A percentile compares a stretch with the other conserved stretches of the same genome.
phyloP scores from a whole-genome alignment of 1,284 basidiomycete genomes.

The Meripilus lineatus region DNA sequence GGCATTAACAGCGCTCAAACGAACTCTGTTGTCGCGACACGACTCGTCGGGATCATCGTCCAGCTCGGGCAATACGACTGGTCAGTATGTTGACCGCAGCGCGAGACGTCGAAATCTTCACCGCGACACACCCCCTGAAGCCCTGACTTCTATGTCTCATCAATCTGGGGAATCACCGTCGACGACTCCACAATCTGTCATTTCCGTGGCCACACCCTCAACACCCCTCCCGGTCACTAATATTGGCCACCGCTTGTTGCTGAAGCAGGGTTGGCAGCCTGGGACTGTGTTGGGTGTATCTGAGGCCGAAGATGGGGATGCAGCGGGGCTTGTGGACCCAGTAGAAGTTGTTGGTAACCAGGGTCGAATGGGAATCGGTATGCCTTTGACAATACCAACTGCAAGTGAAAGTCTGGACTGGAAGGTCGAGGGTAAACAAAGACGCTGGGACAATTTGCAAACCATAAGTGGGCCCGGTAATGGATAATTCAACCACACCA shows the following conservation, averaged over 20 bases:
- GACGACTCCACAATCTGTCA: neutral
- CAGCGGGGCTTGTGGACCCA: conserved; percentile 44
- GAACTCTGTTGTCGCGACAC: conserved; percentile 50
- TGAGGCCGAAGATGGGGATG: conserved; percentile 19
- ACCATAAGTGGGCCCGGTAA: no score
- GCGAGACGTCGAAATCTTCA: conserved; percentile 59
- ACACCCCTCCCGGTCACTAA: conserved; percentile 49
- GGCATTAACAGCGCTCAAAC: conserved; percentile 58
- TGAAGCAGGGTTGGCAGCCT: conserved; percentile 72
- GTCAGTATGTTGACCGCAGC: conserved; percentile 58
- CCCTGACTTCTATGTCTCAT: no score
- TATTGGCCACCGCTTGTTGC: conserved; percentile 59
- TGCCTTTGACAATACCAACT: no score
- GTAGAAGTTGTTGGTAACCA: conserved; percentile 39
- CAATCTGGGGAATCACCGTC: neutral
- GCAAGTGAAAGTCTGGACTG: no score
- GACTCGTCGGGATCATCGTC: conserved; percentile 16
- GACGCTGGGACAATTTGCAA: no score
- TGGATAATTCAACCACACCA: no score
- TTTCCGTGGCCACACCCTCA: conserved; percentile 27
- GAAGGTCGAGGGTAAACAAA: no score
- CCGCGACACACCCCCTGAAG: conserved; percentile 42
- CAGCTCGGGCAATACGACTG: conserved; percentile 3
- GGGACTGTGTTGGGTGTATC: conserved; percentile 52
- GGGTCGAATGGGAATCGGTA: conserved; percentile 52